These are phyloP conservation scores for Pseudogymnoascus sp. DNA, from an alignment of 2,329 filamentous ascomycete species.

Conservation along the genomic window DNA sequence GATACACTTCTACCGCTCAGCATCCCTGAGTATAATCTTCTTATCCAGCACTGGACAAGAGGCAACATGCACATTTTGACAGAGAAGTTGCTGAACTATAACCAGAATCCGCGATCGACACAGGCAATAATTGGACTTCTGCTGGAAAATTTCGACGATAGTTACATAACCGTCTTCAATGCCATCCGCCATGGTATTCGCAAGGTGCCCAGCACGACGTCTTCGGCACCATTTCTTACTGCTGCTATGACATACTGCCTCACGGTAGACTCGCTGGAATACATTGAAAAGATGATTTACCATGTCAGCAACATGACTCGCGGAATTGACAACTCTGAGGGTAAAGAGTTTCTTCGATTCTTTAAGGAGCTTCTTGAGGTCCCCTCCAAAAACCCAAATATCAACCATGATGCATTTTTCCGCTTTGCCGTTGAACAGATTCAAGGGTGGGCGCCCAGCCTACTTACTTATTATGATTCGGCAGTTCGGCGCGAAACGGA, in stretches of 20 bases:
- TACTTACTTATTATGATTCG: slow-evolving; percentile 42
- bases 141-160: slow-evolving; percentile 41
- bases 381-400: slow-evolving; percentile 14
- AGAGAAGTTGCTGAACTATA: slow-evolving; percentile 56
- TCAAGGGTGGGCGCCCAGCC: slow-evolving; percentile 40
- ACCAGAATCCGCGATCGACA: slow-evolving; percentile 45
- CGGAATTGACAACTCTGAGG: slow-evolving; percentile 25
- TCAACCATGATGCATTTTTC: slow-evolving; percentile 34
- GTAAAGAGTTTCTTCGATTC: slow-evolving; percentile 27
- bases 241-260: slow-evolving; percentile 27
- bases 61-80: slow-evolving; percentile 44
- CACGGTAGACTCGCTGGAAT: slow-evolving; percentile 20
- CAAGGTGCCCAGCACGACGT: slow-evolving; percentile 15
- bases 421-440: slow-evolving; percentile 33
- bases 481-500: slow-evolving; percentile 37
- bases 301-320: slow-evolving; percentile 21
- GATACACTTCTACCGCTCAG: slow-evolving; percentile 37
- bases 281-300: slow-evolving; percentile 19
- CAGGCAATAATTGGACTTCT: slow-evolving; percentile 50
- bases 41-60: slow-evolving; percentile 37
- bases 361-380: slow-evolving; percentile 24
- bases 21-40: slow-evolving; percentile 36
- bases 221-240: slow-evolving; percentile 23
- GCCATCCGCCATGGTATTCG: slow-evolving; percentile 26
- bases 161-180: slow-evolving; percentile 37